A percentile compares a stretch with the other conserved stretches of the same genome.
These are phyloP conservation scores for Fusarium sp. DNA, from an alignment of 2,329 filamentous ascomycete species.

Conservation along the genomic window DNA sequence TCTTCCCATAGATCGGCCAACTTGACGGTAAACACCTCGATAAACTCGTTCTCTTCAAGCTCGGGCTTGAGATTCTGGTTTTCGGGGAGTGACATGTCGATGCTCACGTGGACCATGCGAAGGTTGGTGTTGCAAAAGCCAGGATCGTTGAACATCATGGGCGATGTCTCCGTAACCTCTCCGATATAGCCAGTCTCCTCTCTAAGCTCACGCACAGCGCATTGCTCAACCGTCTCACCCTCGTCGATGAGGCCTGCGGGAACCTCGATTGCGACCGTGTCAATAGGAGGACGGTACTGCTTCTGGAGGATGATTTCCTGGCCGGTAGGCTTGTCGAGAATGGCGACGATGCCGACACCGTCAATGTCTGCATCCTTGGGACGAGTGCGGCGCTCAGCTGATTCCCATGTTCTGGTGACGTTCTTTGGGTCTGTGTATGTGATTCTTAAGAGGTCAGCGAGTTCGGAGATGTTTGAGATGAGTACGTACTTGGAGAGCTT, in stretches of 20 bases:
- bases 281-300: conserved; percentile 73
- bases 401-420: conserved; percentile 74
- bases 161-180: conserved; percentile 65
- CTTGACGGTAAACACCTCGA: conserved; percentile 80
- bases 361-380: conserved; percentile 73
- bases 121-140: conserved; percentile 76
- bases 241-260: conserved; percentile 74
- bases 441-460: conserved; percentile 56
- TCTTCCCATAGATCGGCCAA: conserved; percentile 73
- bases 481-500: conserved; percentile 66
- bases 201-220: conserved; percentile 71
- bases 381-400: conserved; percentile 76
- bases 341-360: conserved; percentile 78
- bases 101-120: conserved; percentile 77
- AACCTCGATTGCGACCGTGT: conserved; percentile 70
- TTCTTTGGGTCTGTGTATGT: conserved; percentile 74
- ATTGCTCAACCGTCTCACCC: conserved; percentile 70
- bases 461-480: neutral
- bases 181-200: conserved; percentile 77
- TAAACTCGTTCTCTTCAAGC: conserved; percentile 84
- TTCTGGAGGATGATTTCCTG: conserved; percentile 72
- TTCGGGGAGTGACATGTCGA: conserved; percentile 76
- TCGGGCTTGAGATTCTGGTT: conserved; percentile 77
- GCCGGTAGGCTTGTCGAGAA: conserved; percentile 68
- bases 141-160: conserved; percentile 75